A percentile compares a stretch with the other conserved stretches of the same genome.
Conservation (phyloP, 306 rosid genomes). For the Vigna nakashimae region DNA sequence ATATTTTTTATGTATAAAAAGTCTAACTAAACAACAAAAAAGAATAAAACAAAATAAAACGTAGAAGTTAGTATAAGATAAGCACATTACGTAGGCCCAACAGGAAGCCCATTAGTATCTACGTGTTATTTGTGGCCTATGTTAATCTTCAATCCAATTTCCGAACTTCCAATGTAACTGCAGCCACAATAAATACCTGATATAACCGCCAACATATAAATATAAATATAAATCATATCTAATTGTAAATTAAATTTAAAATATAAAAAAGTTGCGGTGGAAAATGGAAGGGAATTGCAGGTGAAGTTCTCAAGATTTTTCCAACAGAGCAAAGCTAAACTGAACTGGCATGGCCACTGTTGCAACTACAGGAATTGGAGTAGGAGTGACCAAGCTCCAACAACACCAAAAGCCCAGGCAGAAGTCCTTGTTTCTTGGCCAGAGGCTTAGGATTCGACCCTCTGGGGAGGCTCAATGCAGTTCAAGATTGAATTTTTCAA, state of each 20-base stretch:
- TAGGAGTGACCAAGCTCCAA: constrained; percentile 60
- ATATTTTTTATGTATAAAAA: too few species aligned
- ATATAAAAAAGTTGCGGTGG: constrained; percentile 49
- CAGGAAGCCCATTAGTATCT: background rate
- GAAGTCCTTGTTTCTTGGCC: constrained; percentile 70
- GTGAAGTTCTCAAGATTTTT: constrained; percentile 28
- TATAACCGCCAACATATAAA: constrained; percentile 41
- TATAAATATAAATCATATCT: background rate
- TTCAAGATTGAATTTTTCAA: constrained; percentile 44
- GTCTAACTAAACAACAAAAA: too few species aligned
- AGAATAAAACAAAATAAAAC: too few species aligned
- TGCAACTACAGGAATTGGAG: constrained; percentile 66
- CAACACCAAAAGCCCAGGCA: constrained; percentile 54
- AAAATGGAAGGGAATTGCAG: constrained; percentile 43
- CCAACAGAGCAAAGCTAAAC: constrained; percentile 29
- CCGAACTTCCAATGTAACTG: constrained; percentile 32
- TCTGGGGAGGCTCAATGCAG: constrained; percentile 22
- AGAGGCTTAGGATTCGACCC: constrained; percentile 54
- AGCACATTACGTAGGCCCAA: background rate
- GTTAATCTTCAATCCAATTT: constrained; percentile 48
- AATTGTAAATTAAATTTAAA: background rate
- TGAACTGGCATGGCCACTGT: constrained; percentile 62
- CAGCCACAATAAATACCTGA: constrained; percentile 71
- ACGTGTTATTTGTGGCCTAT: constrained; percentile 56
- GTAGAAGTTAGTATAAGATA: too few species aligned